A percentile compares a stretch with the other conserved stretches of the same genome.
phyloP scores from a whole-genome alignment of 139 green algal genomes.

The Picochlorum costavermella region DNA sequence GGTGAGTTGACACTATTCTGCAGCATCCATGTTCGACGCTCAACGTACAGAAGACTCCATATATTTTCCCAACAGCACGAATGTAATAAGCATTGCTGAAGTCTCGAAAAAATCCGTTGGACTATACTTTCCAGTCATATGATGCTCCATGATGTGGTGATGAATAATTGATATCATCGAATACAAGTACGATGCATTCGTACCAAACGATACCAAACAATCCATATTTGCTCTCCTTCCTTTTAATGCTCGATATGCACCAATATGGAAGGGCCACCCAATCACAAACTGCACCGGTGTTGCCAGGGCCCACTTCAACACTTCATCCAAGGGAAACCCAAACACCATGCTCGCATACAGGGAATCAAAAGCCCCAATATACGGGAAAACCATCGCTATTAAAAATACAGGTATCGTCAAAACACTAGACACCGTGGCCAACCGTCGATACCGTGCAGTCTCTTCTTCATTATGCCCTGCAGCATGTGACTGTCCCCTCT shows the following conservation, averaged over 20 bases:
- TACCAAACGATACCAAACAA: conserved; percentile 91
- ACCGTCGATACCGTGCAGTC: conserved; percentile 37
- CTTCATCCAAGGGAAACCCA: conserved; percentile 58
- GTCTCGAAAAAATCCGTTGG: conserved; percentile 98
- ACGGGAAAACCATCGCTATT: conserved; percentile 77
- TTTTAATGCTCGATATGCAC: conserved; percentile 60
- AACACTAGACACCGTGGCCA: conserved; percentile 31
- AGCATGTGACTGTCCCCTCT: not conserved
- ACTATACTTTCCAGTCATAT: conserved; percentile 30
- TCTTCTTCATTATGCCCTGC: conserved; percentile 30
- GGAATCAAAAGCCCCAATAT: conserved; percentile 41
- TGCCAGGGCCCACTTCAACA: conserved; percentile 75
- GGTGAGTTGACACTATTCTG: not conserved
- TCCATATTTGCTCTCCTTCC: conserved; percentile 92
- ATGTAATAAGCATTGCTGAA: conserved; percentile 90
- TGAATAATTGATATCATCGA: conserved; percentile 73
- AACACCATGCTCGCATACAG: conserved; percentile 31
- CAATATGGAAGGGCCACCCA: conserved; percentile 87
- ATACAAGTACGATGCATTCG: conserved; percentile 89
- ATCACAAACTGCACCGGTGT: conserved; percentile 89
- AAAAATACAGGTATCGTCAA: conserved; percentile 88
- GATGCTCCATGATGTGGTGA: conserved; percentile 45
- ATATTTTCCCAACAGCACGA: conserved; percentile 83
- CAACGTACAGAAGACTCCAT: conserved; percentile 27
- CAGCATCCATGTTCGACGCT: not conserved